phyloP scores from a whole-genome alignment of 306 rosid species.

The Prunus fruticosa region DNA sequence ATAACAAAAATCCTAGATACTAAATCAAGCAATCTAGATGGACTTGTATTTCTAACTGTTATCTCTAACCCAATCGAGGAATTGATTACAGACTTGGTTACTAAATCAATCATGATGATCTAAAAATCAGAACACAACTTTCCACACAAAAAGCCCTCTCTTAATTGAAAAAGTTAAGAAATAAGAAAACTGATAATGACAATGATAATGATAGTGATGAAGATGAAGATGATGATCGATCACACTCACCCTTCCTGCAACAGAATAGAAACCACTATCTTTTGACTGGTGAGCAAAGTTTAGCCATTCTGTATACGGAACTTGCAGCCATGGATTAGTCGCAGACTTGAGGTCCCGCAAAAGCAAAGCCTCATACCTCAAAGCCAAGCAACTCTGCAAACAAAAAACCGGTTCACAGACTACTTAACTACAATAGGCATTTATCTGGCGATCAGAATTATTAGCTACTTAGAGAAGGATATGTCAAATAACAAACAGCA shows the following conservation, averaged over 20 bases:
- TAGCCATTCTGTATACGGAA: no score
- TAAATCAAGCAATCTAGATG: not conserved
- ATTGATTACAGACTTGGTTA: not conserved
- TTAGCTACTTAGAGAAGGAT: no score
- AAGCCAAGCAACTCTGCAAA: conserved; percentile 74
- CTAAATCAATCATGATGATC: not conserved
- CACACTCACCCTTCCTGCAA: no score
- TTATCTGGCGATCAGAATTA: not conserved
- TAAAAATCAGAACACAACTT: not conserved
- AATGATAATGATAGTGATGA: no score
- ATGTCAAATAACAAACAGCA: no score
- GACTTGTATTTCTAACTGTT: not conserved
- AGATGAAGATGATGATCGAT: no score
- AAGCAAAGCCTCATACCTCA: conserved; percentile 83
- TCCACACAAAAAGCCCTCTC: not conserved
- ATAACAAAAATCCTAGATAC: not conserved
- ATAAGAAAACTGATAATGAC: no score
- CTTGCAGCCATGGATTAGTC: conserved; percentile 34
- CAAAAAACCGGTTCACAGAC: conserved; percentile 5
- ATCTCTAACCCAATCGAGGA: not conserved
- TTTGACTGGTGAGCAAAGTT: no score
- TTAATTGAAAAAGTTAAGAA: not conserved
- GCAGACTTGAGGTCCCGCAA: conserved; percentile 54
- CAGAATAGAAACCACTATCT: no score
- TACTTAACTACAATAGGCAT: not conserved